Percentiles rank a stretch among this genome's conserved stretches.
Conservation (phyloP, 140 eudicot species). For the Stevia rebaudiana region DNA sequence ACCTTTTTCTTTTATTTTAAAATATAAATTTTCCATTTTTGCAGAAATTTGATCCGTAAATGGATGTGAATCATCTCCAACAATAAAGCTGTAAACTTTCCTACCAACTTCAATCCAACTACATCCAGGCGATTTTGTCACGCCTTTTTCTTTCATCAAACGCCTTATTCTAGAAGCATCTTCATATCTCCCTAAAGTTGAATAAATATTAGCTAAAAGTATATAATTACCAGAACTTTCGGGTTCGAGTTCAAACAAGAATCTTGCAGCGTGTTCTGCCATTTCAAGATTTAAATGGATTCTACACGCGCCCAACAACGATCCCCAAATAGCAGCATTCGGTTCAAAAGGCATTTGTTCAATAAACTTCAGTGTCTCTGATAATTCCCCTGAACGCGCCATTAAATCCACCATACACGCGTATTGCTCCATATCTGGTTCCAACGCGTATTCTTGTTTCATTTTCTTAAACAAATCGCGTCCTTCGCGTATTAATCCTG, state of each 20-base stretch:
- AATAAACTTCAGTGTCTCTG: conserved; percentile 26
- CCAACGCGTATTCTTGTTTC: conserved; percentile 28
- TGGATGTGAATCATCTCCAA: conserved; percentile 42
- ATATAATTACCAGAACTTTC: conserved; percentile 41
- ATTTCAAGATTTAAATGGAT: conserved; percentile 41
- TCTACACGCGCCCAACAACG: conserved; percentile 41
- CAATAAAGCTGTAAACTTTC: conserved; percentile 40
- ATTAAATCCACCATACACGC: conserved; percentile 48
- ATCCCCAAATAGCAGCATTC: conserved; percentile 45
- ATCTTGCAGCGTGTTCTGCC: conserved; percentile 43
- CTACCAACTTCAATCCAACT: conserved; percentile 51
- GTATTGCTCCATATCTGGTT: conserved; percentile 45
- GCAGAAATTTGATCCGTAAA: conserved; percentile 30
- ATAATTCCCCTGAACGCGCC: conserved; percentile 37
- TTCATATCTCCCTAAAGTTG: conserved; percentile 38
- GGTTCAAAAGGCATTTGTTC: conserved; percentile 46
- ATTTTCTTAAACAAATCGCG: conserved; percentile 23
- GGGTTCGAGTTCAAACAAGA: conserved; percentile 43
- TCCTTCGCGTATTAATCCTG: conserved; percentile 32
- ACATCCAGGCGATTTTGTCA: conserved; percentile 38
- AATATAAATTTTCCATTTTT: conserved; percentile 32
- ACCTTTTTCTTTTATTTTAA: conserved; percentile 34
- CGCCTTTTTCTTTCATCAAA: conserved; percentile 42
- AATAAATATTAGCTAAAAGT: conserved; percentile 40
- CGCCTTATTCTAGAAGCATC: conserved; percentile 39